A percentile compares a stretch with the other conserved stretches of the same genome.
phyloP scores from a whole-genome alignment of 345 rosid genomes.

The Pistacia integerrima region DNA sequence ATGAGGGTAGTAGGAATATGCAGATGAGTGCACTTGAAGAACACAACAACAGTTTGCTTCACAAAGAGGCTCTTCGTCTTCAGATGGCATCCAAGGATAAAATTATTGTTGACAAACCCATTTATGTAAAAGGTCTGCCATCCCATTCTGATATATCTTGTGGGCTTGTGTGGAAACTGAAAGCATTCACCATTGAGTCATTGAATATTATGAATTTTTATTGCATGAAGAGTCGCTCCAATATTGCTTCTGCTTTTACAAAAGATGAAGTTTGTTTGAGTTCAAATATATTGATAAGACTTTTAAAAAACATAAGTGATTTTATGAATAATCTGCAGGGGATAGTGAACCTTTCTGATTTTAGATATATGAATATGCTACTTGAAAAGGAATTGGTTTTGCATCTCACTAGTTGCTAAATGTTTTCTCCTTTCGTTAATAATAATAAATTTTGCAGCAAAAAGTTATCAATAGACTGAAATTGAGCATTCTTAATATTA shows the following conservation, averaged over 20 bases:
- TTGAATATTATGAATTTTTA: not conserved
- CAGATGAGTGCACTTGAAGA: conserved; percentile 99
- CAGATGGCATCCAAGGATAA: conserved; percentile 98
- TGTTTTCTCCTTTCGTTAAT: not conserved
- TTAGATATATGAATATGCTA: not conserved
- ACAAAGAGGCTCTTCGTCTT: conserved; percentile 97
- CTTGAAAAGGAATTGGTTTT: not conserved
- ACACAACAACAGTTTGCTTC: conserved; percentile 97
- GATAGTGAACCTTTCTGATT: not conserved
- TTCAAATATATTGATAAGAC: not conserved
- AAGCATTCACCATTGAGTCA: not conserved
- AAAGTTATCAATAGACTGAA: not conserved
- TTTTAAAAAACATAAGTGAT: not conserved
- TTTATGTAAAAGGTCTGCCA: conserved; percentile 81
- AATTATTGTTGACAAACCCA: conserved; percentile 82
- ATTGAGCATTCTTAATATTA: not conserved
- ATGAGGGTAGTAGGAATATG: conserved; percentile 99
- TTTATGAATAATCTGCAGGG: not conserved
- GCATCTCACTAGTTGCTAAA: not conserved
- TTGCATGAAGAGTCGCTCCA: not conserved
- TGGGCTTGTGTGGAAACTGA: not conserved
- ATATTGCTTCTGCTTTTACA: not conserved
- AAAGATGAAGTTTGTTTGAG: not conserved
- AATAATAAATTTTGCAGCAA: not conserved
- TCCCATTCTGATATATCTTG: conserved; percentile 9